Conservation (phyloP, 495 filamentous ascomycete genomes). For the Apodospora peruviana region DNA sequence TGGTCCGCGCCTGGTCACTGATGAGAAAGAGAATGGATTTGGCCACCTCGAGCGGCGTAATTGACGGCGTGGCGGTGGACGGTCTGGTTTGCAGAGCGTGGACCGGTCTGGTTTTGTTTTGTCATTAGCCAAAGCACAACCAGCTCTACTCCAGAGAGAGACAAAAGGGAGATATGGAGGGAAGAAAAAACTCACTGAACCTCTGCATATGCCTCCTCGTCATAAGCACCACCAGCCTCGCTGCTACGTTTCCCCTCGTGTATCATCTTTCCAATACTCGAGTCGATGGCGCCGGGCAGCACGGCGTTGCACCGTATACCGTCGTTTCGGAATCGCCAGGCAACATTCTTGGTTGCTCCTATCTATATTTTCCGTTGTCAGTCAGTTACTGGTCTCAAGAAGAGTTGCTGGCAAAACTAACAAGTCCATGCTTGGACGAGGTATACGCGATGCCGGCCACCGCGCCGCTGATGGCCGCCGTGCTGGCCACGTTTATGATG, state of each 20-base stretch:
- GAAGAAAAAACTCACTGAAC: conserved; percentile 12
- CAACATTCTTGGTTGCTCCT: conserved; percentile 40
- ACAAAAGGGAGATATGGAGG: background rate
- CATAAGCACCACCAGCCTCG: conserved; percentile 1
- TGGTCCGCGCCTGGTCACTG: conserved; percentile 27
- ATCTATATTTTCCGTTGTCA: conserved; percentile 9
- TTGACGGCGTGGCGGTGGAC: conserved; percentile 14
- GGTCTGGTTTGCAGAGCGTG: conserved; percentile 21
- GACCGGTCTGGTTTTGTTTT: conserved; percentile 16
- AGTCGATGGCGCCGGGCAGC: conserved; percentile 19
- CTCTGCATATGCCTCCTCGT: conserved; percentile 19
- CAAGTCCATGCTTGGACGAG: conserved; percentile 29
- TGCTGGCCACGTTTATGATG: conserved; percentile 37
- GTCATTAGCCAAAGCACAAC: no score
- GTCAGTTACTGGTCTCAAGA: no score
- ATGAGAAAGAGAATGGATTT: conserved; percentile 31
- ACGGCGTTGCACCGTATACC: conserved; percentile 22
- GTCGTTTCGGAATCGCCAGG: conserved; percentile 36
- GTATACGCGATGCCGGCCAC: conserved; percentile 38
- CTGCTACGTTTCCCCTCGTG: background rate
- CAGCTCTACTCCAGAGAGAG: background rate
- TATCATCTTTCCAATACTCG: conserved; percentile 16
- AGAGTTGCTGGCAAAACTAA: no score
- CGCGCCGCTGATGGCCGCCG: conserved; percentile 32
- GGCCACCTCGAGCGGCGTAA: conserved; percentile 30